A percentile compares a stretch with the other conserved stretches of the same genome.
Evolutionary conservation across 805 yeast genomes (phyloP).

Genomic region (Candida orba): DNA sequence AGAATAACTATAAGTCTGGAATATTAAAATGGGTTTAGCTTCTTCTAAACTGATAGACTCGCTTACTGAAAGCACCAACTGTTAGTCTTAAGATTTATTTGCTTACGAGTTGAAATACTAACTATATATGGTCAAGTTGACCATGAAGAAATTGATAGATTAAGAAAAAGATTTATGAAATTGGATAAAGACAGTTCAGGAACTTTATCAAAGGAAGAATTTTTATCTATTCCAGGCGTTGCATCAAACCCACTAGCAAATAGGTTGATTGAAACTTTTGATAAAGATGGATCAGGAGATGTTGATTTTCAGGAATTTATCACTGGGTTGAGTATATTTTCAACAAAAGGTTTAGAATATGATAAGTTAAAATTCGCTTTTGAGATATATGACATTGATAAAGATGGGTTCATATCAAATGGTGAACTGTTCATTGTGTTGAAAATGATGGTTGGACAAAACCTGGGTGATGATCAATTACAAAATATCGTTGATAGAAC

Average conservation of each 20-base stretch:
- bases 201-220: conserved; percentile 83
- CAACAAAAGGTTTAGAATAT: conserved; percentile 70
- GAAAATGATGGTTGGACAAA: conserved; percentile 95
- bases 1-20: too few species aligned
- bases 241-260: conserved; percentile 83
- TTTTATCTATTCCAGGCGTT: conserved; percentile 88
- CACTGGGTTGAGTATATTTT: conserved; percentile 77
- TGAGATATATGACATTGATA: conserved; percentile 89
- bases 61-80: conserved; percentile 75
- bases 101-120: background rate
- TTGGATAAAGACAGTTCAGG: conserved; percentile 91
- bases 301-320: conserved; percentile 95
- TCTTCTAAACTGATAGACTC: conserved; percentile 59
- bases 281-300: conserved; percentile 85
- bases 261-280: conserved; percentile 90
- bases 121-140: conserved; percentile 41
- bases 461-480: conserved; percentile 75
- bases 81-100: conserved; percentile 28
- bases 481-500: conserved; percentile 98
- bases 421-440: conserved; percentile 90
- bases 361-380: conserved; percentile 88
- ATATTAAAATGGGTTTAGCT: conserved; percentile 46
- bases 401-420: conserved; percentile 90
- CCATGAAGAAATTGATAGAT: conserved; percentile 83
- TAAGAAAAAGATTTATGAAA: conserved; percentile 91